A percentile compares a stretch with the other conserved stretches of the same genome.
phyloP scores from a whole-genome alignment of 1,284 basidiomycete genomes.

The Tremellales sp. region DNA sequence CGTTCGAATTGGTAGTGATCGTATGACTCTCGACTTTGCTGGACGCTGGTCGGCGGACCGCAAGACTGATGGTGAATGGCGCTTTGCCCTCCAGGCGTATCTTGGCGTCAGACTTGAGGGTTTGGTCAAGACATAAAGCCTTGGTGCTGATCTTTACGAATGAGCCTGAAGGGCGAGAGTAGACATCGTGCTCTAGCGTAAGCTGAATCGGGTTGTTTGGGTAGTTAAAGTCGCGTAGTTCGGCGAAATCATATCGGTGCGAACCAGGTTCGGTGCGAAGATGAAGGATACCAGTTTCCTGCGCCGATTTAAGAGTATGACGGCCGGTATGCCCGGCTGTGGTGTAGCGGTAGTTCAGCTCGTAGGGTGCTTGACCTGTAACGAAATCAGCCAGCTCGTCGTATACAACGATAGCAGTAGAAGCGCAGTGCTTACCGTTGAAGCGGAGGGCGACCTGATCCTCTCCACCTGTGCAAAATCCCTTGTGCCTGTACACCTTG shows the following conservation, averaged over 20 bases:
- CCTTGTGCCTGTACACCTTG: conserved; percentile 60
- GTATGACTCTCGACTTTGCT: conserved; percentile 60
- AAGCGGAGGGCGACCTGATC: conserved; percentile 77
- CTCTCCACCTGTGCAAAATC: conserved; percentile 74
- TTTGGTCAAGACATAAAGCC: conserved; percentile 64
- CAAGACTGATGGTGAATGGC: conserved; percentile 76
- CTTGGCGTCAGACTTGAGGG: conserved; percentile 56
- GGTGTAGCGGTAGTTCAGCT: conserved; percentile 56
- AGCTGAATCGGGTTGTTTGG: conserved; percentile 54
- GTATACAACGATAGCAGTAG: background rate
- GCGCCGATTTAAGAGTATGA: conserved; percentile 80
- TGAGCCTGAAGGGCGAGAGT: conserved; percentile 67
- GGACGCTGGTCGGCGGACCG: conserved; percentile 68
- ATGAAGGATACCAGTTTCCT: conserved; percentile 74
- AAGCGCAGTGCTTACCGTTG: conserved; percentile 54
- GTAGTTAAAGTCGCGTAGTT: conserved; percentile 84
- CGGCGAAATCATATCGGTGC: conserved; percentile 82
- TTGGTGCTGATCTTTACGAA: conserved; percentile 66
- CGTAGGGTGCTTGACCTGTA: conserved; percentile 74
- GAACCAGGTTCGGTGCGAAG: conserved; percentile 73
- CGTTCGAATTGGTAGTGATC: conserved; percentile 56
- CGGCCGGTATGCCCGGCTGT: conserved; percentile 53
- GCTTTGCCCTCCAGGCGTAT: conserved; percentile 71
- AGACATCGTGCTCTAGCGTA: conserved; percentile 75
- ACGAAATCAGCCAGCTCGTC: conserved; percentile 5